These are phyloP conservation scores for Wickerhamiella azyma DNA, from an alignment of 805 yeast genomes.

Conservation along the genomic window DNA sequence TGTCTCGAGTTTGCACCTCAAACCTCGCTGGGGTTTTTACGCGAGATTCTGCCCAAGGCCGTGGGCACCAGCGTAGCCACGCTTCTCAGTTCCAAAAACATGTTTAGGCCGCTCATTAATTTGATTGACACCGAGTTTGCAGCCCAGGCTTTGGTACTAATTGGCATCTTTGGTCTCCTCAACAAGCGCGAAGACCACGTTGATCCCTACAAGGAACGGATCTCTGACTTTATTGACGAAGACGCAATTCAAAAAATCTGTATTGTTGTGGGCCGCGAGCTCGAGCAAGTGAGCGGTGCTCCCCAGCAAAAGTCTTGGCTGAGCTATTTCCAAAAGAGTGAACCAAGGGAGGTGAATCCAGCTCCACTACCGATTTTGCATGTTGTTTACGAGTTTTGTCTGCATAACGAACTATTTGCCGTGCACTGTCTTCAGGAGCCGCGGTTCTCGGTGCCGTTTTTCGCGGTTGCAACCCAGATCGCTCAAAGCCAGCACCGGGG, in stretches of 20 bases:
- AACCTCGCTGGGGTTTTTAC: constrained; percentile 12
- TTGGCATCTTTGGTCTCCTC: constrained; percentile 28
- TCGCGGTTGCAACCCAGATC: constrained; percentile 23
- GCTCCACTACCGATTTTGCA: constrained; percentile 16
- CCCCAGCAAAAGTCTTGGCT: constrained; percentile 9
- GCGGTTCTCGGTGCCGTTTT: constrained; percentile 18
- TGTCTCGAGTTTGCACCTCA: constrained; percentile 17
- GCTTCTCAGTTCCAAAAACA: constrained; percentile 25
- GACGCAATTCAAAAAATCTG: constrained; percentile 24
- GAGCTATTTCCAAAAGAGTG: constrained; percentile 1
- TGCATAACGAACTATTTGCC: constrained; percentile 26
- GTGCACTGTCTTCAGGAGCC: constrained; percentile 20
- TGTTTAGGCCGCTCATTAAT: constrained; percentile 26
- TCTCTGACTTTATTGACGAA: constrained; percentile 29
- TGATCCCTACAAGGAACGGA: constrained; percentile 26
- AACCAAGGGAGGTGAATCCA: not conserved
- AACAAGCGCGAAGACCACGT: constrained; percentile 26
- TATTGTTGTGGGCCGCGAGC: constrained; percentile 19
- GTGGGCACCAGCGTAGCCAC: constrained; percentile 25
- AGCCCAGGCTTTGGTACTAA: constrained; percentile 23
- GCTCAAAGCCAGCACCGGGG: constrained; percentile 21
- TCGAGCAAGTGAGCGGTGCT: constrained; percentile 12
- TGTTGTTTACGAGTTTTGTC: constrained; percentile 24
- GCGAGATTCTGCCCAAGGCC: constrained; percentile 20
- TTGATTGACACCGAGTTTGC: constrained; percentile 21